These are phyloP conservation scores for Marasmius fiardii DNA, from an alignment of 1,284 basidiomycete genomes.

Conservation along the genomic window DNA sequence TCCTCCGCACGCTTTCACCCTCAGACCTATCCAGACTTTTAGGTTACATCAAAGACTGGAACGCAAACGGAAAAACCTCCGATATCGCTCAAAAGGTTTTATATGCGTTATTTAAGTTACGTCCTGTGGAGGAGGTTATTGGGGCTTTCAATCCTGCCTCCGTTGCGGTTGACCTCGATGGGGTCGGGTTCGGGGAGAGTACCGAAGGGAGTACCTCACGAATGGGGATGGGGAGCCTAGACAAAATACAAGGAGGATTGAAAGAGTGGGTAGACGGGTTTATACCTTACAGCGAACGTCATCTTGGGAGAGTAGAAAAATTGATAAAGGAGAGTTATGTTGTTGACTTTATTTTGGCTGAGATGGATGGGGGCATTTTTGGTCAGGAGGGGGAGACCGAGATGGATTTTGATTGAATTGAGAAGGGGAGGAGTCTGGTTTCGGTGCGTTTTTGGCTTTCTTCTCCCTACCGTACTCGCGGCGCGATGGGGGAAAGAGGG, in stretches of 20 bases:
- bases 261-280: conserved; percentile 83
- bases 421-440: too few species aligned
- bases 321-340: conserved; percentile 92
- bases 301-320: conserved; percentile 82
- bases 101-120: conserved; percentile 77
- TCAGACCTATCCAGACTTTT: conserved; percentile 82
- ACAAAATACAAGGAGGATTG: too few species aligned
- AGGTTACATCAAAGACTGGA: conserved; percentile 89
- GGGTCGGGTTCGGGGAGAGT: conserved; percentile 8
- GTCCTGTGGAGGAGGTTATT: conserved; percentile 70
- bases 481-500: too few species aligned
- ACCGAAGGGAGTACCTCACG: conserved; percentile 32
- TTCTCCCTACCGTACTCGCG: too few species aligned
- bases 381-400: conserved; percentile 36
- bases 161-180: conserved; percentile 31
- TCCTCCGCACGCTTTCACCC: conserved; percentile 69
- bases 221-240: too few species aligned
- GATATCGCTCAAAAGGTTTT: conserved; percentile 86
- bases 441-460: too few species aligned
- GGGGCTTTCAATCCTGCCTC: conserved; percentile 57
- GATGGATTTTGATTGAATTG: conserved; percentile 40
- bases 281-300: conserved; percentile 92
- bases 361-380: conserved; percentile 86
- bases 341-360: conserved; percentile 86
- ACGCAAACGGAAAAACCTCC: conserved; percentile 84